phyloP scores from a whole-genome alignment of 306 rosid species.

The Hippophae tibetana region DNA sequence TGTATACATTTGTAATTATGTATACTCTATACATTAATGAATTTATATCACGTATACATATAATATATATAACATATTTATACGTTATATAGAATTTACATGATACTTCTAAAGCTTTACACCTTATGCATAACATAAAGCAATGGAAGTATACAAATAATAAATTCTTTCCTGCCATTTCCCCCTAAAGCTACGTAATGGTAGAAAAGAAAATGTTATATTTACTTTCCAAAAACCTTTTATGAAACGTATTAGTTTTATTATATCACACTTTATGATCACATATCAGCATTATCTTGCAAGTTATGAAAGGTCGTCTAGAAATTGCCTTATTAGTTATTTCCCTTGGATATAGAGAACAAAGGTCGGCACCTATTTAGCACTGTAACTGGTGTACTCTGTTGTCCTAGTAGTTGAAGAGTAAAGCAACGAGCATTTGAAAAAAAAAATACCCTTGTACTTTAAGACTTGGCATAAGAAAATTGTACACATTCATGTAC shows the following conservation, averaged over 20 bases:
- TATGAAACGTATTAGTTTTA: neutral
- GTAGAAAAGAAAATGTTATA: conserved; percentile 22
- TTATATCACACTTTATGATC: neutral
- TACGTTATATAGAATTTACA: too few species aligned
- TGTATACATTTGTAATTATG: too few species aligned
- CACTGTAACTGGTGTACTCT: conserved; percentile 35
- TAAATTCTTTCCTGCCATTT: conserved; percentile 11
- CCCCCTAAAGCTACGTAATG: conserved; percentile 22
- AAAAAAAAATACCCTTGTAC: conserved; percentile 50
- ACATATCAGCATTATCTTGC: neutral
- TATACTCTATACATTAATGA: too few species aligned
- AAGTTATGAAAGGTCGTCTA: neutral
- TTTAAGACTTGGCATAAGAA: conserved; percentile 84
- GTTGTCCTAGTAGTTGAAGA: conserved; percentile 55
- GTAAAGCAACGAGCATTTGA: conserved; percentile 76
- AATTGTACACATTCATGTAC: conserved; percentile 73
- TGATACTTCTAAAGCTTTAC: too few species aligned
- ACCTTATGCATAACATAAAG: too few species aligned
- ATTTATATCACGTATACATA: too few species aligned
- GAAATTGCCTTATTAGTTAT: conserved; percentile 20
- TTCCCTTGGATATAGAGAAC: conserved; percentile 27
- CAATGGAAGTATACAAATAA: too few species aligned
- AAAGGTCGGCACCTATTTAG: conserved; percentile 6
- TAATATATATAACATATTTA: too few species aligned
- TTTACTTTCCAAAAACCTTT: conserved; percentile 1